Conservation (phyloP, 2,329 filamentous ascomycete species). For the Colletotrichum caudatum region DNA sequence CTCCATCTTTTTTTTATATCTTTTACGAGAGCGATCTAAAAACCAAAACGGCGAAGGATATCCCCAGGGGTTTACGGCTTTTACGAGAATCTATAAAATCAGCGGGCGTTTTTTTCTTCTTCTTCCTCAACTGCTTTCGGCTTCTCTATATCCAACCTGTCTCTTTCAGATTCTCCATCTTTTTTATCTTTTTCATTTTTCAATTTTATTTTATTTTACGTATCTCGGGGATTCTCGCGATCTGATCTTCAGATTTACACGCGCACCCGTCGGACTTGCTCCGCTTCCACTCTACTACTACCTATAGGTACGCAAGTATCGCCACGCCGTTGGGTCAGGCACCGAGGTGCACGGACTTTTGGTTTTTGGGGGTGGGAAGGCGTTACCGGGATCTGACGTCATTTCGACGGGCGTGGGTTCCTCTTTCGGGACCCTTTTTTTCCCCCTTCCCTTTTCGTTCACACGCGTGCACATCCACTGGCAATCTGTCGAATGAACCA, state of each 20-base stretch:
- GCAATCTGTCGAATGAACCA: slow-evolving; percentile 26
- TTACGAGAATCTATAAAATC: slow-evolving; percentile 11
- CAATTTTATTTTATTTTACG: no score
- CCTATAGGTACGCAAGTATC: neutral
- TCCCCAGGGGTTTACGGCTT: slow-evolving; percentile 3
- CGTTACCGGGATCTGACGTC: slow-evolving; percentile 7
- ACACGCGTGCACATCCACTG: slow-evolving; percentile 21
- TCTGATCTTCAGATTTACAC: neutral
- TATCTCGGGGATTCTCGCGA: neutral
- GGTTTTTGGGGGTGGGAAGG: neutral
- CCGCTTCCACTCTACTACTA: neutral
- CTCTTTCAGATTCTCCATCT: neutral
- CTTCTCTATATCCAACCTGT: neutral
- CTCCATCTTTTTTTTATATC: neutral
- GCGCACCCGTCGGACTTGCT: neutral
- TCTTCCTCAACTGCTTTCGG: neutral
- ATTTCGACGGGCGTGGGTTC: neutral
- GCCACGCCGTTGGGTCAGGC: slow-evolving; percentile 2
- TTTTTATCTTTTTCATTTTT: neutral
- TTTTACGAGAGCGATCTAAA: neutral
- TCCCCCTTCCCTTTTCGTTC: neutral
- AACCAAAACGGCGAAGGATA: slow-evolving; percentile 7
- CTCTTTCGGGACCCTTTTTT: neutral
- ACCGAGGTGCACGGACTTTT: slow-evolving; percentile 6
- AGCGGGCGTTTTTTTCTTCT: slow-evolving; percentile 12